These are phyloP conservation scores for Eimeria praecox DNA, from an alignment of 169 alveolate species.

Conservation along the genomic window DNA sequence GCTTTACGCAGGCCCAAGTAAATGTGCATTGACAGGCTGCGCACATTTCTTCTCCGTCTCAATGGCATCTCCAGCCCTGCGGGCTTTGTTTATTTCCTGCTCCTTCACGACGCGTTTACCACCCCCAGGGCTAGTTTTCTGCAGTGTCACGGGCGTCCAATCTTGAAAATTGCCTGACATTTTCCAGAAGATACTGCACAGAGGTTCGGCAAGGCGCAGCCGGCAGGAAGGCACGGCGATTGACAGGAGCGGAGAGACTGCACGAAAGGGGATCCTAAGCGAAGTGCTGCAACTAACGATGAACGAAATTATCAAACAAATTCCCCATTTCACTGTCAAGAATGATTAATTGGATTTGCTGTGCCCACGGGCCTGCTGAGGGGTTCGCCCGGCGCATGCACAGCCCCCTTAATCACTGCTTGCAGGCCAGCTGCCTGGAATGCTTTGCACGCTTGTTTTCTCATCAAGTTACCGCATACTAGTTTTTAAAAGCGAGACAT, in stretches of 20 bases:
- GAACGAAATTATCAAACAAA: not conserved
- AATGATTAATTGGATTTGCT: not conserved
- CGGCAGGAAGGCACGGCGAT: not conserved
- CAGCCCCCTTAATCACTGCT: not conserved
- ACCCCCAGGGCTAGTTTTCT: conserved; percentile 83
- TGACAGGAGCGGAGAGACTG: not conserved
- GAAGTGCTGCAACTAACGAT: not conserved
- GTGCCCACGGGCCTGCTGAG: not conserved
- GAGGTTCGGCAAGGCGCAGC: conserved; percentile 18
- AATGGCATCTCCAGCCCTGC: conserved; percentile 81
- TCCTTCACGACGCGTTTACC: conserved; percentile 82
- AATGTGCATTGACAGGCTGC: not conserved
- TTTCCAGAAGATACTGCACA: not conserved
- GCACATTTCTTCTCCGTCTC: conserved; percentile 83
- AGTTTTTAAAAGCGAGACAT: not conserved
- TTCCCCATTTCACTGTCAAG: not conserved
- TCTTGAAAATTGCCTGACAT: conserved; percentile 80
- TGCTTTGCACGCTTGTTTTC: not conserved
- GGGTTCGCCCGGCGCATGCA: conserved; percentile 10
- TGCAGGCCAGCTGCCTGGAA: not conserved
- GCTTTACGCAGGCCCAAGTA: not conserved
- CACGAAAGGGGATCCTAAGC: not conserved
- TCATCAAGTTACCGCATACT: not conserved
- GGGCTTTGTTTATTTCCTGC: conserved; percentile 84
- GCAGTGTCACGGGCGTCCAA: conserved; percentile 84